Evolutionary conservation across 2,329 filamentous ascomycete genomes (phyloP), one percentile per base, ranked within the genome.

Genomic region (Phyllosticta capitalensis): DNA sequence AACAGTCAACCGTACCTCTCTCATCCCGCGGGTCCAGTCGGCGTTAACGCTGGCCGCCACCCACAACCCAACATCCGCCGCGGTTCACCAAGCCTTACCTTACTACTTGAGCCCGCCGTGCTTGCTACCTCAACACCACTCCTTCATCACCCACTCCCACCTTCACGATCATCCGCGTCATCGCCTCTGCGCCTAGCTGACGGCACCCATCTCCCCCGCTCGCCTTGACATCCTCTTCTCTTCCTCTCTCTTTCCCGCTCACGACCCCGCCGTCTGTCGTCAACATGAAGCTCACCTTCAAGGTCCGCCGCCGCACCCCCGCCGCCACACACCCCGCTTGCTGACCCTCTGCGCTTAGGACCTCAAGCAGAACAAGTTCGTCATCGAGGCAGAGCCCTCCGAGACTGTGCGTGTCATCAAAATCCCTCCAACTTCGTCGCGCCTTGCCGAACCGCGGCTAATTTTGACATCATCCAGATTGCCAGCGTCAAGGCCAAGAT

Each of bases 301-400:
- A 87, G 78, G 84, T 85, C 63, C 58, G 61, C 59, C 53, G 48
- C 61, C 60, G 64, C 61, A 67, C 6, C 51, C 22, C 38, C 52
- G 45, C 53, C n/a, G 10, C 20, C 45, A 9, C 28, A 5, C 28
- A 52, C 21, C 9, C 38, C 21, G n/a, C 22, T 21, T 14, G 26
- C 54, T 58, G 21, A 52, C 30, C 67, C 2, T 52, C 19, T 22
- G n/a, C 22, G 26, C 67, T 33, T 68, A 96, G 92, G 94, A 99
- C 80, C 83, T 99, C 71, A 97, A 96, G 82, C 94, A 97, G 77
- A 89, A 96, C 75, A 96, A 96, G 81, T 99, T 99, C 78, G 86
- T 87, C 71, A 88, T 99, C 80, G 92, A 97, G 67, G 90, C 91
- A 71, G 92, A 97, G 75, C 90, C 92, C 64, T 86, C 88, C 65